phyloP scores from a whole-genome alignment of 2,329 filamentous ascomycete species.

The Pezicula carpinea region DNA sequence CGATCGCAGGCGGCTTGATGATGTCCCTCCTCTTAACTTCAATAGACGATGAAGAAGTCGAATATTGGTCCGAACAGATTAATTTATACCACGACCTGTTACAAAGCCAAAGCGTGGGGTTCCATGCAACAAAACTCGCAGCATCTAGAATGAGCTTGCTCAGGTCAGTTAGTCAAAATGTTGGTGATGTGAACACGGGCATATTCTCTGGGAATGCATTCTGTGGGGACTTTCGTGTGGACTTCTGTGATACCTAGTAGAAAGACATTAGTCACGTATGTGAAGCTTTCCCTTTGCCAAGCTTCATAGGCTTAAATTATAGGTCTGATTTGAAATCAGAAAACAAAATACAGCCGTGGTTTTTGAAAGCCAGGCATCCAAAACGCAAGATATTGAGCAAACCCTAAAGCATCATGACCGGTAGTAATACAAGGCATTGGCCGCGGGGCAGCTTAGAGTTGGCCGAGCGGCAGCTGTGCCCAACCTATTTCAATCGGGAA shows the following conservation, averaged over 20 bases:
- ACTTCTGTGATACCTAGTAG: background rate
- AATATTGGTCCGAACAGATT: slow-evolving; percentile 5
- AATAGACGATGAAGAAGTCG: slow-evolving; percentile 5
- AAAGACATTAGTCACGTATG: too few species aligned
- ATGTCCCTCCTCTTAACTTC: slow-evolving; percentile 5
- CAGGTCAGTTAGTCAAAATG: background rate
- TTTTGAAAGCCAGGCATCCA: too few species aligned
- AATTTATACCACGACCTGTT: slow-evolving; percentile 3
- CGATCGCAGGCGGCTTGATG: slow-evolving; percentile 8
- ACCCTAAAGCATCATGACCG: too few species aligned
- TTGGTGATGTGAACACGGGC: background rate
- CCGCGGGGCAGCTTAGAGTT: too few species aligned
- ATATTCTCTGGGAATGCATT: background rate
- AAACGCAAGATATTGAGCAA: too few species aligned
- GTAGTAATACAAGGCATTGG: too few species aligned
- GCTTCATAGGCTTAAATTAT: too few species aligned
- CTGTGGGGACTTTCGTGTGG: background rate
- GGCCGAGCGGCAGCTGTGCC: too few species aligned
- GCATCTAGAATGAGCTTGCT: slow-evolving; percentile 3
- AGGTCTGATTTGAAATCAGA: too few species aligned
- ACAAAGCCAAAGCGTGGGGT: slow-evolving; percentile 1
- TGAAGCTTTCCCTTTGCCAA: too few species aligned
- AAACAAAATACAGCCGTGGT: too few species aligned
- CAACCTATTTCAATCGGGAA: too few species aligned
- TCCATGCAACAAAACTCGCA: slow-evolving; percentile 5